These are phyloP conservation scores for Naganishia vaughanmartiniae DNA, from an alignment of 768 basidiomycete genomes.

Conservation along the genomic window DNA sequence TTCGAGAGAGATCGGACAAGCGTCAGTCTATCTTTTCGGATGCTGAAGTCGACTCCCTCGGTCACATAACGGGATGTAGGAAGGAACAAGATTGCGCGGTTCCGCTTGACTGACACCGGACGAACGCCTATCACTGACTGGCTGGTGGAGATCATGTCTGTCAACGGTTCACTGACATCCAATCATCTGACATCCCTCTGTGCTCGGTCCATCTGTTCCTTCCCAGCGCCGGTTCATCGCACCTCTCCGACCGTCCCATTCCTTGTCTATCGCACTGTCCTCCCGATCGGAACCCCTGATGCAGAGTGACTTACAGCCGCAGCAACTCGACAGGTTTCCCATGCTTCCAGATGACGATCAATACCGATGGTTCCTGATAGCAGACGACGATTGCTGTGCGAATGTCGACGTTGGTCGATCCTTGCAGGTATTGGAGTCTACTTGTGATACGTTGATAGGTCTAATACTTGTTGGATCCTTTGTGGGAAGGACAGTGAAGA, in stretches of 20 bases:
- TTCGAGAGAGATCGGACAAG: neutral
- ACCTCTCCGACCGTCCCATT: neutral
- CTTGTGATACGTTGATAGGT: neutral
- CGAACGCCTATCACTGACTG: no score
- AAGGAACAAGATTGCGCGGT: no score
- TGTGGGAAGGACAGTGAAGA: neutral
- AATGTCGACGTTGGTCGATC: neutral
- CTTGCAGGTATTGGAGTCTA: neutral
- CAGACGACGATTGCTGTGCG: neutral
- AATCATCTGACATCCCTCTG: neutral
- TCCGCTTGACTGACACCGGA: no score
- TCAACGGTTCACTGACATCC: no score
- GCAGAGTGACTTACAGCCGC: slow-evolving; percentile 27
- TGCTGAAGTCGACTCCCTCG: neutral
- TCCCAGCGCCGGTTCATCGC: neutral
- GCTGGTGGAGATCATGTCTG: no score
- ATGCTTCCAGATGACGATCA: slow-evolving; percentile 18
- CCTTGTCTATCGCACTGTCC: neutral
- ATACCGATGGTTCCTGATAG: slow-evolving; percentile 7
- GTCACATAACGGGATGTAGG: no score
- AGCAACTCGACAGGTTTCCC: slow-evolving; percentile 32
- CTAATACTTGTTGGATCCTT: neutral
- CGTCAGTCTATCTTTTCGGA: neutral
- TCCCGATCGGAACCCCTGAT: neutral
- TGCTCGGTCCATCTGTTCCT: neutral